phyloP scores from a whole-genome alignment of 352 stramenopile species.

The Phytopythium montanum region DNA sequence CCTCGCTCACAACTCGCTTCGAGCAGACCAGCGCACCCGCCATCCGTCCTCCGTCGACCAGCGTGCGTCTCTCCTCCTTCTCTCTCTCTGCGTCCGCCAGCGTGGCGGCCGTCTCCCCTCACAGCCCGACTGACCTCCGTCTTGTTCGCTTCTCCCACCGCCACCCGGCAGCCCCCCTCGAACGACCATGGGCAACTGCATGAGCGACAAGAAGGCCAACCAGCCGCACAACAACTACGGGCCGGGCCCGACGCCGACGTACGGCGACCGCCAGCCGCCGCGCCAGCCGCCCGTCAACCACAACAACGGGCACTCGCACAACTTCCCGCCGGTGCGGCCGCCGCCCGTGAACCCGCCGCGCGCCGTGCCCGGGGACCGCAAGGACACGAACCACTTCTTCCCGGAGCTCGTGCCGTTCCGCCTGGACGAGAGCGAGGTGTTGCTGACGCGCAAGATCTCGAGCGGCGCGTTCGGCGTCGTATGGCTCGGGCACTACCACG shows the following conservation, averaged over 20 bases:
- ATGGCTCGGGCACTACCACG: conserved; percentile 86
- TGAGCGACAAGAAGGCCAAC: conserved; percentile 8
- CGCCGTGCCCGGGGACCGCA: not conserved
- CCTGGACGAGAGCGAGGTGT: conserved; percentile 78
- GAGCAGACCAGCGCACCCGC: conserved; percentile 4
- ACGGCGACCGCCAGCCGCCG: not conserved
- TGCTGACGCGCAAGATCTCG: conserved; percentile 81
- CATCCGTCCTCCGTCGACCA: not conserved
- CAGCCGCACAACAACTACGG: conserved; percentile 1
- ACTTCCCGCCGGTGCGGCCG: conserved; percentile 4
- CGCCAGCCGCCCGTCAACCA: conserved; percentile 1
- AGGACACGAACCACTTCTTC: conserved; percentile 53
- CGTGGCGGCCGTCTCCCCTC: not conserved
- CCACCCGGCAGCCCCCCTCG: not conserved
- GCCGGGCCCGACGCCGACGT: conserved; percentile 1
- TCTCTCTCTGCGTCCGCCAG: too few species aligned
- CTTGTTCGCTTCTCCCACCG: not conserved
- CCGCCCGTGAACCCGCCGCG: conserved; percentile 4
- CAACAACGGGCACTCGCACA: not conserved
- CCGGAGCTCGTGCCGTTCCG: conserved; percentile 67
- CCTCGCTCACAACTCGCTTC: conserved; percentile 4
- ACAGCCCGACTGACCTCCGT: not conserved
- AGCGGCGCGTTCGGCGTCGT: conserved; percentile 80
- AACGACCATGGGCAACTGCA: conserved; percentile 9
- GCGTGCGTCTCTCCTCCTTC: not conserved